Percentiles rank a stretch among this genome's conserved stretches.
Evolutionary conservation across 306 rosid species (phyloP).

Genomic region (Citrullus mucosospermus): DNA sequence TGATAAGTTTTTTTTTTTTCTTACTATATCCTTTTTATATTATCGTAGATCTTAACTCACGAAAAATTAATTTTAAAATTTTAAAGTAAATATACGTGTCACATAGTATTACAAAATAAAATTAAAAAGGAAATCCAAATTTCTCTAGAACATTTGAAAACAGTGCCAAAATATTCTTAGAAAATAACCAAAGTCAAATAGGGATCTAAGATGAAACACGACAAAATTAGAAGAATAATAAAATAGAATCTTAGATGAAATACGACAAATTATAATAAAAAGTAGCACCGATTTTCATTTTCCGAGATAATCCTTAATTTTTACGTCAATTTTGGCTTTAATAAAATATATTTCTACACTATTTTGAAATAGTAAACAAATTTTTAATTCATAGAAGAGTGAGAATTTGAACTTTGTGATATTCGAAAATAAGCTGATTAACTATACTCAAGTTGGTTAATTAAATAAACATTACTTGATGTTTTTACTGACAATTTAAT

Average conservation of each 20-base stretch:
- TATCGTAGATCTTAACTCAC: too few species aligned
- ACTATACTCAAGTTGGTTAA: too few species aligned
- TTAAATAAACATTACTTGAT: too few species aligned
- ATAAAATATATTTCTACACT: neutral
- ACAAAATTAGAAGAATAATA: neutral
- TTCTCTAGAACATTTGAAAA: neutral
- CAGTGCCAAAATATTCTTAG: neutral
- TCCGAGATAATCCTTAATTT: neutral
- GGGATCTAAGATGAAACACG: neutral
- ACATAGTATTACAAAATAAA: neutral
- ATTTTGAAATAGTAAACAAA: too few species aligned
- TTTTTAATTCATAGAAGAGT: too few species aligned
- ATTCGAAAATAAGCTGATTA: too few species aligned
- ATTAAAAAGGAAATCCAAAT: neutral
- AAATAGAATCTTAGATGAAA: neutral
- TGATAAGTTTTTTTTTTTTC: too few species aligned
- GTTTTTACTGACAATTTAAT: too few species aligned
- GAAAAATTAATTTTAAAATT: too few species aligned
- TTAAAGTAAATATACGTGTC: too few species aligned
- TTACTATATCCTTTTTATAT: too few species aligned
- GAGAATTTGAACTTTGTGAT: too few species aligned
- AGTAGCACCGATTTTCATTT: neutral
- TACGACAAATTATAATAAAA: neutral
- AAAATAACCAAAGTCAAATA: neutral
- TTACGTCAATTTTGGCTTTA: neutral